Base-by-base conservation (phyloP, 2,329 filamentous ascomycete genomes). In the Blastomyces silverae region DNA sequence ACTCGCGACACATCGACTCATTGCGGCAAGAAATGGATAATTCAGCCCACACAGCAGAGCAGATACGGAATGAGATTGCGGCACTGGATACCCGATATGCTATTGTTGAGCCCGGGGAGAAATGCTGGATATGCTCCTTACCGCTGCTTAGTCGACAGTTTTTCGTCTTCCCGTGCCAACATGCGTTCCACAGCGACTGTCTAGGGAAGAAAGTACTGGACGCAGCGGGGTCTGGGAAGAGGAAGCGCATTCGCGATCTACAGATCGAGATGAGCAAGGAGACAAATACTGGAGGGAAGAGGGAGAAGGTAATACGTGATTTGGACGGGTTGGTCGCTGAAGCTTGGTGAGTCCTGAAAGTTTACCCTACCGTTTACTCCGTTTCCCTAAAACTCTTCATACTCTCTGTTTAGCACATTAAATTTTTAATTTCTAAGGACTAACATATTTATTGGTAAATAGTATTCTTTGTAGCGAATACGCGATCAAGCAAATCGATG, bases 91-190 rank as follows among this genome's bases (percentile, higher is more conserved):
- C 89, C 67, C 87, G 94, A 3, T 99, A 97, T 73, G 94, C 93
- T 0, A 96, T 99, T 67, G 94, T 99, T 7, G 92, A 97, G 74
- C 93, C 94, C 0, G 94, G 94, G 0, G 94, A 99, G 80, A 88
- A 91, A 74, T 99, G 94, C 77, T 95, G 93, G 79, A 86, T 89
- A 1, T 99, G 94, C 73, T 86, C 87, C 0, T 78, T 97, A 64
- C 94, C 94, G 11, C 79, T 99, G 63, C 82, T 99, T 20, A 92
- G 90, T 73, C 81, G 92, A 63, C 92, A 97, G 72, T 99, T 99
- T 78, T 99, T 97, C 71, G 94, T 99, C 22, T 99, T 99, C 70
- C 94, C 94, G 0, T 99, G 94, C 76, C 94, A 99, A 80, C 94
- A 99, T 77, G 90, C 92, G 3, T 99, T 99, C 73, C 94, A 99